These are phyloP conservation scores for Penicillium angulare DNA, from an alignment of 495 filamentous ascomycete species.

Conservation along the genomic window DNA sequence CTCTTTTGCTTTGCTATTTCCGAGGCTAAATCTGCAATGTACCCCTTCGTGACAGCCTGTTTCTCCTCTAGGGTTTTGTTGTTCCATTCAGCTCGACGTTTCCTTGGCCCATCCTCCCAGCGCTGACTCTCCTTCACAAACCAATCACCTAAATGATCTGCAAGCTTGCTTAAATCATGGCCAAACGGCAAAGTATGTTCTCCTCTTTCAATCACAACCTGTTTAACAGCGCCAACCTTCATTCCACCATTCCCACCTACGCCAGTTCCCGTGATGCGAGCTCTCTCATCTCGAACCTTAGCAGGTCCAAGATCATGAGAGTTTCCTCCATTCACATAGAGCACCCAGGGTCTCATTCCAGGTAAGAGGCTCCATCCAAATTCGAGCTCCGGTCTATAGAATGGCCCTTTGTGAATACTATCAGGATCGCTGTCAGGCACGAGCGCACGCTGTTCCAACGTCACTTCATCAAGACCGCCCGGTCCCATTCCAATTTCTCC, in stretches of 20 bases:
- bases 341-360: conserved; percentile 12
- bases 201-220: conserved; percentile 9
- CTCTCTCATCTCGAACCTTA: conserved; percentile 9
- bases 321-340: conserved; percentile 37
- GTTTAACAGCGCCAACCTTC: conserved; percentile 20
- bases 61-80: background rate
- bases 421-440: background rate
- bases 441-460: background rate
- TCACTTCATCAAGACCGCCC: conserved; percentile 1
- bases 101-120: conserved; percentile 1
- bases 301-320: background rate
- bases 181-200: conserved; percentile 17
- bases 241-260: conserved; percentile 35
- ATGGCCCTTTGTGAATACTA: background rate
- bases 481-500: background rate
- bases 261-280: conserved; percentile 22
- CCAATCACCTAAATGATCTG: background rate
- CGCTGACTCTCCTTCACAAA: background rate
- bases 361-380: background rate
- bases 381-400: background rate
- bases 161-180: background rate
- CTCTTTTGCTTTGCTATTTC: background rate
- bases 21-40: background rate
- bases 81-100: background rate
- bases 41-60: background rate